Conservation (phyloP, 2,329 filamentous ascomycete species). For the Thyridium curvatum region DNA sequence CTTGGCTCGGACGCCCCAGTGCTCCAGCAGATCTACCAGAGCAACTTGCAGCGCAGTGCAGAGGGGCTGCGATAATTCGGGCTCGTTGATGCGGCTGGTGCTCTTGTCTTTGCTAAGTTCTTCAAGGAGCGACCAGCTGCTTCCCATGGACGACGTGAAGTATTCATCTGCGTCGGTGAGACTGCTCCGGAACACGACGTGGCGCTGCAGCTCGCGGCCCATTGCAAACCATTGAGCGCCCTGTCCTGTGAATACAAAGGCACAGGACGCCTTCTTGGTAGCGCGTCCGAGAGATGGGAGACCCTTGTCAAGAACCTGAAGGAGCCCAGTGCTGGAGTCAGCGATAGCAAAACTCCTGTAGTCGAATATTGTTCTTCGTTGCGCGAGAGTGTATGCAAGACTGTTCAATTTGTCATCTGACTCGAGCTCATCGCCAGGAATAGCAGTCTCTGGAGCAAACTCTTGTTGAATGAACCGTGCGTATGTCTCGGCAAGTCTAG, state of each 20-base stretch:
- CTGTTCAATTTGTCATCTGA: too few relatives aligned
- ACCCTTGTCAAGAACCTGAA: too few relatives aligned
- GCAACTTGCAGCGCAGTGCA: constrained; percentile 29
- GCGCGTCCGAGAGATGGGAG: too few relatives aligned
- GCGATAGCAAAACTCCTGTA: too few relatives aligned
- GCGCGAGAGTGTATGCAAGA: too few relatives aligned
- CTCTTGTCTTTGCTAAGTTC: constrained; percentile 27
- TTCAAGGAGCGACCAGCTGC: constrained; percentile 27
- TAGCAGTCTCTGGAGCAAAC: too few relatives aligned
- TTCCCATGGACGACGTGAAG: constrained; percentile 22
- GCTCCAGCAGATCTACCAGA: constrained; percentile 20
- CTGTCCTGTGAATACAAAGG: constrained; percentile 35
- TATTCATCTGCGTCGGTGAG: constrained; percentile 26
- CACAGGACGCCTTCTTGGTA: too few relatives aligned
- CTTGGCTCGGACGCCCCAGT: constrained; percentile 9
- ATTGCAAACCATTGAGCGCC: constrained; percentile 34
- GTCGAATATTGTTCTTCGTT: too few relatives aligned
- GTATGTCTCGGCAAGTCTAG: too few relatives aligned
- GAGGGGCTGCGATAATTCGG: constrained; percentile 18
- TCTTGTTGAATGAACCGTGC: too few relatives aligned
- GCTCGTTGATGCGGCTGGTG: constrained; percentile 13
- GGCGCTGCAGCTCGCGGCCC: constrained; percentile 31
- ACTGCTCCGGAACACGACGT: constrained; percentile 26
- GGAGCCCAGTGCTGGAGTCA: too few relatives aligned
- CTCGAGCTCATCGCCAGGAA: too few relatives aligned